Conservation (phyloP, 2,329 filamentous ascomycete species). For the Byssothecium circinans region DNA sequence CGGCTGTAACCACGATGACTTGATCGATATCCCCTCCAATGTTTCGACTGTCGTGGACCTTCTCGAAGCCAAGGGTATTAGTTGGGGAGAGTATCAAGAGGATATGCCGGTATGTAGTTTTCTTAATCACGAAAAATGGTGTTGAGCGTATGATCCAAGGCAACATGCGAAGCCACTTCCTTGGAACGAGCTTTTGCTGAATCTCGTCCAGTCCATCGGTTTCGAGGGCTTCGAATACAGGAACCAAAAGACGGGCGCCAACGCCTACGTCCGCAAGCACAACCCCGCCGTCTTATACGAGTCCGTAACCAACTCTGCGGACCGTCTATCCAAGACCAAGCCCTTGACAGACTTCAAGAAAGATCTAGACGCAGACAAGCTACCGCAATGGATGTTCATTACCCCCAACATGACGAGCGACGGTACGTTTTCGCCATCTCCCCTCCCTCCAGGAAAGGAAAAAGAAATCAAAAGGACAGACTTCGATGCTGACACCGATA, state of each 20-base stretch:
- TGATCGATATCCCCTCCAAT: conserved; percentile 52
- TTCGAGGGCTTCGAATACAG: conserved; percentile 64
- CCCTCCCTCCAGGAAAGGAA: too few relatives aligned
- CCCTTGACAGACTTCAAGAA: conserved; percentile 68
- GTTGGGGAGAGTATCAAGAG: conserved; percentile 70
- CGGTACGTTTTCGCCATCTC: conserved; percentile 44
- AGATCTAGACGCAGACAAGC: conserved; percentile 23
- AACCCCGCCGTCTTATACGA: conserved; percentile 69
- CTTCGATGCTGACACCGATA: conserved; percentile 6
- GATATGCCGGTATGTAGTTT: conserved; percentile 62
- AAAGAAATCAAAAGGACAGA: too few relatives aligned
- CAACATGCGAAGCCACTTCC: too few relatives aligned
- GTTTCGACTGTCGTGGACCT: conserved; percentile 47
- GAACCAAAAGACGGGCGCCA: conserved; percentile 65
- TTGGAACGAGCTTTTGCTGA: background rate
- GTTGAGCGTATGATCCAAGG: too few relatives aligned
- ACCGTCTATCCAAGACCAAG: conserved; percentile 70
- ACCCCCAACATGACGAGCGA: conserved; percentile 73
- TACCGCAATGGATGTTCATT: conserved; percentile 40
- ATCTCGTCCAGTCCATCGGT: conserved; percentile 56
- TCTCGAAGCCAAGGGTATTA: conserved; percentile 46
- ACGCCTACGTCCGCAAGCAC: conserved; percentile 84
- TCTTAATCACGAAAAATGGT: too few relatives aligned
- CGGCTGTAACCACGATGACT: conserved; percentile 69
- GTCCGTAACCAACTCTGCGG: conserved; percentile 60